Evolutionary conservation across 345 rosid genomes (phyloP).

Genomic region (thale cress (Arabidopsis thaliana)): DNA sequence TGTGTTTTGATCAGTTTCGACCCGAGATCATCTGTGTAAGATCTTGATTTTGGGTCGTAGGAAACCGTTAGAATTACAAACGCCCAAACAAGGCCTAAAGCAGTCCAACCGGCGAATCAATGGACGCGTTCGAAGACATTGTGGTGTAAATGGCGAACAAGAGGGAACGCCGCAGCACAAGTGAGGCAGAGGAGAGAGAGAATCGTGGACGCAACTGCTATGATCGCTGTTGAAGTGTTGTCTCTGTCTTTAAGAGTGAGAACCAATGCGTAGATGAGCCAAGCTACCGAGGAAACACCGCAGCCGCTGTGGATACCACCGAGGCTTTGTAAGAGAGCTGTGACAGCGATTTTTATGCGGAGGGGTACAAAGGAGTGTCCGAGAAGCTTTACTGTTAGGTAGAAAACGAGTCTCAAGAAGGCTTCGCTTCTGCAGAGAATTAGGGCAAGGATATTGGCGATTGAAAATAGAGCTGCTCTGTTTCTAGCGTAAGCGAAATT

Average conservation of each 20-base stretch:
- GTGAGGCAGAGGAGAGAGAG: slow-evolving; percentile 68
- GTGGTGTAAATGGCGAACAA: slow-evolving; percentile 84
- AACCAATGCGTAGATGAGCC: slow-evolving; percentile 69
- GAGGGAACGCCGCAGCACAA: slow-evolving; percentile 70
- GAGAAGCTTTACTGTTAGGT: slow-evolving; percentile 58
- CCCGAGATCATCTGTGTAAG: slow-evolving; percentile 55
- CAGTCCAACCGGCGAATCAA: slow-evolving; percentile 74
- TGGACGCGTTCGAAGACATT: slow-evolving; percentile 77
- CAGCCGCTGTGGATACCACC: slow-evolving; percentile 86
- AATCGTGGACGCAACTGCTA: slow-evolving; percentile 59
- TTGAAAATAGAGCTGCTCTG: slow-evolving; percentile 67
- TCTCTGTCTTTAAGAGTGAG: slow-evolving; percentile 62
- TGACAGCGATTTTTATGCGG: slow-evolving; percentile 58
- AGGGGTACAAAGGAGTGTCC: slow-evolving; percentile 70
- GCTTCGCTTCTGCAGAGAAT: slow-evolving; percentile 86
- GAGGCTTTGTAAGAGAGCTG: slow-evolving; percentile 76
- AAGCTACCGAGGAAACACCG: slow-evolving; percentile 71
- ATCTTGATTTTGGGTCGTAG: slow-evolving; percentile 62
- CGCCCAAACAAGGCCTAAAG: slow-evolving; percentile 74
- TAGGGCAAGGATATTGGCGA: slow-evolving; percentile 68
- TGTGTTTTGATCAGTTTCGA: slow-evolving; percentile 55
- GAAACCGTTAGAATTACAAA: slow-evolving; percentile 63
- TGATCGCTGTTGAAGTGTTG: slow-evolving; percentile 62
- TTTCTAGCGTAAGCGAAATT: slow-evolving; percentile 70
- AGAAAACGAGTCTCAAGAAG: slow-evolving; percentile 61